Percentiles rank a stretch among this genome's conserved stretches.
Conservation (phyloP, 331 rosid genomes). For the Rosa hybrid region DNA sequence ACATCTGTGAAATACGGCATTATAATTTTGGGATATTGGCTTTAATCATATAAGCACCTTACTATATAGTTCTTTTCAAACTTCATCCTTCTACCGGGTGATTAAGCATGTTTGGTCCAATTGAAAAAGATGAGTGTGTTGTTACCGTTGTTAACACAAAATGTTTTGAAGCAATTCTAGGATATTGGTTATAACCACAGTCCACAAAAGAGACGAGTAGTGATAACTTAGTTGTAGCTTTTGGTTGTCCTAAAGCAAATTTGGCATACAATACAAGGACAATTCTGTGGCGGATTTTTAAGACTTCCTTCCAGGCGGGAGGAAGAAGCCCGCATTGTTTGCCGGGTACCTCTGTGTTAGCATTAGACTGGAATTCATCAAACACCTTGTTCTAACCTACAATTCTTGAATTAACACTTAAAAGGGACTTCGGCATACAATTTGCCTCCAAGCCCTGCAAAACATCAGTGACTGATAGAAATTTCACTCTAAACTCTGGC, state of each 20-base stretch:
- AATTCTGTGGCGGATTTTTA: neutral
- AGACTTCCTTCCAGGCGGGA: neutral
- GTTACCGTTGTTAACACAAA: neutral
- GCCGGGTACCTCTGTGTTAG: neutral
- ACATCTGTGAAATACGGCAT: constrained; percentile 29
- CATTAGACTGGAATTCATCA: neutral
- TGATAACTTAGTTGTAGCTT: neutral
- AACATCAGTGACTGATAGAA: neutral
- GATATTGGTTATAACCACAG: neutral
- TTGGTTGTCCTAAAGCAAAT: neutral
- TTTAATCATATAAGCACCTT: neutral
- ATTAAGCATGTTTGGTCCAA: neutral
- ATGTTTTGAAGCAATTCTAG: neutral
- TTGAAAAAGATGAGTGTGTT: neutral
- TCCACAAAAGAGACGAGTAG: neutral
- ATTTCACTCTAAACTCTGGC: neutral
- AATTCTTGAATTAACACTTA: neutral
- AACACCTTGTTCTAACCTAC: neutral
- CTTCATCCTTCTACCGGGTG: neutral
- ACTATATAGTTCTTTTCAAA: constrained; percentile 3
- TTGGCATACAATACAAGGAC: neutral
- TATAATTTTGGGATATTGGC: constrained; percentile 14
- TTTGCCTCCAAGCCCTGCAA: neutral
- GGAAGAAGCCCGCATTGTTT: neutral
- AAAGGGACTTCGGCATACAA: neutral